A percentile compares a stretch with the other conserved stretches of the same genome.
phyloP scores from a whole-genome alignment of 441 rosid species.

The Omphalea diandra region DNA sequence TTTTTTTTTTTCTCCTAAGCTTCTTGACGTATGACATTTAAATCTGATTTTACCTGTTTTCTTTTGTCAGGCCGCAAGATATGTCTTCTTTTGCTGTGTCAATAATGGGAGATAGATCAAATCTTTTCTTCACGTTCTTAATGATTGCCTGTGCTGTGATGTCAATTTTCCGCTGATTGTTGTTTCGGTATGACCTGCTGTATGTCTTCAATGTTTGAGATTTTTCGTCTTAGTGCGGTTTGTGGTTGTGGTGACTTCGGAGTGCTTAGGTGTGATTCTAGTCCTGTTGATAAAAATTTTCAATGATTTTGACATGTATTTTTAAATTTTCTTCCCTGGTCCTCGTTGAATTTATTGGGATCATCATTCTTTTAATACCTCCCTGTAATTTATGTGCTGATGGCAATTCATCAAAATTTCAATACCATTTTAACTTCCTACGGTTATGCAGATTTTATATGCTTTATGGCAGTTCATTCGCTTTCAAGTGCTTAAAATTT shows the following conservation, averaged over 20 bases:
- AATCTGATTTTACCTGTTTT: slow-evolving; percentile 10
- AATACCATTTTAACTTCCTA: slow-evolving; percentile 27
- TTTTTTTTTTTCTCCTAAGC: not conserved
- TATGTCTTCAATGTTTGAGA: slow-evolving; percentile 16
- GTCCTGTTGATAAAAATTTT: slow-evolving; percentile 33
- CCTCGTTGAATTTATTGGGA: slow-evolving; percentile 30
- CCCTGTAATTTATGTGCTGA: slow-evolving; percentile 32
- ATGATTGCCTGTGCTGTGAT: slow-evolving; percentile 30
- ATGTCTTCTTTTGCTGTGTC: slow-evolving; percentile 52
- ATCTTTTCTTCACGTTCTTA: slow-evolving; percentile 35
- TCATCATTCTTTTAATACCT: slow-evolving; percentile 43
- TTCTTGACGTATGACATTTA: not conserved
- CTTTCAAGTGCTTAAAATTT: not conserved
- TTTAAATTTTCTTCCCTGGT: slow-evolving; percentile 19
- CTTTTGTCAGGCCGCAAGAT: slow-evolving; percentile 63
- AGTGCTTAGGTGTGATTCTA: slow-evolving; percentile 39
- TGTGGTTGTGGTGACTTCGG: slow-evolving; percentile 30
- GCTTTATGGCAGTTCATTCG: not conserved
- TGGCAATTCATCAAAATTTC: slow-evolving; percentile 30
- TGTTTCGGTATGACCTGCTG: slow-evolving; percentile 6
- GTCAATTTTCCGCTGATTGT: slow-evolving; percentile 31
- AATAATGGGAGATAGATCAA: slow-evolving; percentile 28
- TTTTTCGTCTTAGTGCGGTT: slow-evolving; percentile 25
- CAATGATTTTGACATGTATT: slow-evolving; percentile 34
- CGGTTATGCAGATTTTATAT: not conserved